Evolutionary conservation across 2,329 filamentous ascomycete genomes (phyloP).

Genomic region (Verticillium nubilum): DNA sequence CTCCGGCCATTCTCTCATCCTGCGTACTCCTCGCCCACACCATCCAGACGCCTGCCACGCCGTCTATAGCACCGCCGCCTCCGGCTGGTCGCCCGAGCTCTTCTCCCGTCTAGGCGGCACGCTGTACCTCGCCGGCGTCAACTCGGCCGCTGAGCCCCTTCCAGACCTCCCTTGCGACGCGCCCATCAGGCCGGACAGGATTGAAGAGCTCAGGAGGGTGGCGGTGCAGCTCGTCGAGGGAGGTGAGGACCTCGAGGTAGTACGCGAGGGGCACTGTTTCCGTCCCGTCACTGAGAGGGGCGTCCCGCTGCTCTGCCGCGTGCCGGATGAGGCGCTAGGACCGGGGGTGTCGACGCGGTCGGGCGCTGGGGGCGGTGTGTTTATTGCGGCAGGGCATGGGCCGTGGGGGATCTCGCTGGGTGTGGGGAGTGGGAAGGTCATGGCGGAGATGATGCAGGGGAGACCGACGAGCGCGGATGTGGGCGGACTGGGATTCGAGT

Average conservation of each 20-base stretch:
- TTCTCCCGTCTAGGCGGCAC: constrained; percentile 63
- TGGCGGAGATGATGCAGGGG: constrained; percentile 65
- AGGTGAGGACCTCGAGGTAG: constrained; percentile 48
- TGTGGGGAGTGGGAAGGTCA: constrained; percentile 64
- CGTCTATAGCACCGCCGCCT: constrained; percentile 57
- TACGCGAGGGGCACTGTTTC: constrained; percentile 66
- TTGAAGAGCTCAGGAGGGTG: constrained; percentile 43
- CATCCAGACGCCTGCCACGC: constrained; percentile 56
- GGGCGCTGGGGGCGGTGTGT: constrained; percentile 56
- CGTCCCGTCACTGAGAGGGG: constrained; percentile 63
- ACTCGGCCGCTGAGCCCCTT: constrained; percentile 53
- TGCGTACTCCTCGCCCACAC: constrained; percentile 46
- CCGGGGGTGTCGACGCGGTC: constrained; percentile 32
- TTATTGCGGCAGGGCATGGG: constrained; percentile 66
- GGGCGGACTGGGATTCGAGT: constrained; percentile 36
- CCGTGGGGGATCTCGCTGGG: constrained; percentile 66
- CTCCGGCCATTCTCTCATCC: constrained; percentile 67
- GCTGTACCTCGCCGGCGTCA: constrained; percentile 70
- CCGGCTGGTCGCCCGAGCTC: constrained; percentile 63
- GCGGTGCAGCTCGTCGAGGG: constrained; percentile 40
- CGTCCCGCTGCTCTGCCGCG: constrained; percentile 54
- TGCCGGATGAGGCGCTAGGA: constrained; percentile 53
- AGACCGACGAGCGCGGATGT: constrained; percentile 54
- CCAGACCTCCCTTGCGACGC: constrained; percentile 49
- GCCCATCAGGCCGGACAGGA: constrained; percentile 31